Base-by-base conservation (phyloP, 345 rosid species). In the Hibiscus trionum region DNA sequence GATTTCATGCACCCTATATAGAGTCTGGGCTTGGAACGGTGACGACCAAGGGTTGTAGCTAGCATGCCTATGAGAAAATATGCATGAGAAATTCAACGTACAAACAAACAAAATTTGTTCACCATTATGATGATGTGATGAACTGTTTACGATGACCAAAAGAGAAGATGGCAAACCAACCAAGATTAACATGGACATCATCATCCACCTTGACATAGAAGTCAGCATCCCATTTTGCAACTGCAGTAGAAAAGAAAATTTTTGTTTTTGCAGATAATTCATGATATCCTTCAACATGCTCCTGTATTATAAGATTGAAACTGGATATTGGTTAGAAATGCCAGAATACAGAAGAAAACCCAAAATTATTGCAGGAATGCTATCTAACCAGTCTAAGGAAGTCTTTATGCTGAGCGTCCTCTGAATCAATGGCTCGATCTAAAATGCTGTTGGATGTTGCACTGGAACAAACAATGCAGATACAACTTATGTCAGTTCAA, bases 1-100 rank as follows among this genome's bases (percentile, higher is more conserved):
- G 99, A 95, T 79, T 95, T 95, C 99, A 95, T 95, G 79, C 99
- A 92, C 16, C 97, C 99, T 4, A 92, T 81, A 71, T 90, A 95
- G 74, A 95, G 88, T 70, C 98, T 87, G 29, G 99, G 97, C 78
- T 95, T 95, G 73, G 90, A 86, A 60, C 94, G 93, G 75, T 95
- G 97, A 26, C 84, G 96, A n/a, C 88, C 89, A 83, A 92, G 97
- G 46, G 99, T 90, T 39, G 97, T 78, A 72, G 94, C 98, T 27
- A 95, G 87, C 89, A 81, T 77, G 60, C 99, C 97, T 94, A 58
- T 46, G 70, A 31, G 72, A 77, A 71, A 71, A 73, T n/a, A 52
- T 16, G 70, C 27, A 59, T 27, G 46, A 24, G 16, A 11, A 11
- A 46, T 50, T 37, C 42, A 52, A 15, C 35, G 2, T 42, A 37